Evolutionary conservation across 139 green algal genomes (phyloP).

Genomic region (Nannochloris sp.): DNA sequence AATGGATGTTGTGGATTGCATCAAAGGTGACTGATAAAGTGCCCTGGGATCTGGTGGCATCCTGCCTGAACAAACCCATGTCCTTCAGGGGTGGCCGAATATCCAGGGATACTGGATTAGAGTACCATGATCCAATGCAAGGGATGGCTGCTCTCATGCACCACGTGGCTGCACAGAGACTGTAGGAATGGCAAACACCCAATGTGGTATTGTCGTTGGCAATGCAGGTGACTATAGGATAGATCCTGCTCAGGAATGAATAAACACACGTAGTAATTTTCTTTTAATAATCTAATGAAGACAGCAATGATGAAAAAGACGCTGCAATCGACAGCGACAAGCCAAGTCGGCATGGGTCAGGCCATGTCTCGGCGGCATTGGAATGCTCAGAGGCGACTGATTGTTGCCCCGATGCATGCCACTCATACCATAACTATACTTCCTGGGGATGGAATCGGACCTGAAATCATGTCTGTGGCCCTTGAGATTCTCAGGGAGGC

Average conservation of each 20-base stretch:
- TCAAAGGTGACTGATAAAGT: neutral
- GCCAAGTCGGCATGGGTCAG: too few species aligned
- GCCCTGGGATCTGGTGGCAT: neutral
- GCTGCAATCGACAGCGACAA: too few species aligned
- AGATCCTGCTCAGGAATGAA: too few species aligned
- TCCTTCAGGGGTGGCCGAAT: neutral
- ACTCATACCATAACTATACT: constrained; percentile 77
- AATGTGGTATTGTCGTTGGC: too few species aligned
- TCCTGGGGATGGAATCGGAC: constrained; percentile 94
- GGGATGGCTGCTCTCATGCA: neutral
- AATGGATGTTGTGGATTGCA: constrained; percentile 23
- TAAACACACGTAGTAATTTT: too few species aligned
- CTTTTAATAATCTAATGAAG: too few species aligned
- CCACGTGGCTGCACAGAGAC: too few species aligned
- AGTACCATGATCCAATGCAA: neutral
- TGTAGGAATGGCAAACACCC: too few species aligned
- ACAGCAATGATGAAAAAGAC: too few species aligned
- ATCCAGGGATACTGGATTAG: neutral
- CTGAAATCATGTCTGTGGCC: constrained; percentile 89
- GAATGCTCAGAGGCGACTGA: neutral
- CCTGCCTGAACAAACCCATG: neutral
- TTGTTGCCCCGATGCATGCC: constrained; percentile 9
- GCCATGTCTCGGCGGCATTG: neutral
- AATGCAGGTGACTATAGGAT: too few species aligned
- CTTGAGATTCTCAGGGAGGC: constrained; percentile 64